These are phyloP conservation scores for Raphanus hybrid DNA, from an alignment of 441 rosid genomes.

Conservation along the genomic window DNA sequence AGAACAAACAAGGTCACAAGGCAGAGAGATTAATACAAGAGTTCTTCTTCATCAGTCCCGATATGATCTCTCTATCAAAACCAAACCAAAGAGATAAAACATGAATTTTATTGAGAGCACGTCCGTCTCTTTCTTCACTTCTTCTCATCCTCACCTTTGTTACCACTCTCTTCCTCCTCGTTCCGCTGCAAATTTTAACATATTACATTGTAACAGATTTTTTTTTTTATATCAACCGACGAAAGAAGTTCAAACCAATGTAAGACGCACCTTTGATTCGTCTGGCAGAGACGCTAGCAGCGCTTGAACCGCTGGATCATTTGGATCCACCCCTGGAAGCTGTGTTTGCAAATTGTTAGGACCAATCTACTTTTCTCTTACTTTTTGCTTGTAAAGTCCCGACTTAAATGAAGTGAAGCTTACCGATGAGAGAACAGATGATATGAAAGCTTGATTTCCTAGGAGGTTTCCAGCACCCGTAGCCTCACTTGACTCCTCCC, in stretches of 20 bases:
- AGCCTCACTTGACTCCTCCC: slow-evolving; percentile 44
- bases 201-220: slow-evolving; percentile 12
- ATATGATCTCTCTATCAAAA: slow-evolving; percentile 3
- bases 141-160: slow-evolving; percentile 29
- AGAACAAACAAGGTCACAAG: neutral
- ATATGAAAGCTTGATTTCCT: slow-evolving; percentile 52
- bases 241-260: neutral
- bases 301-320: slow-evolving; percentile 59
- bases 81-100: neutral
- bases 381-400: neutral
- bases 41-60: neutral
- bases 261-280: slow-evolving; percentile 52
- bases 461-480: slow-evolving; percentile 29
- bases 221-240: slow-evolving; percentile 4
- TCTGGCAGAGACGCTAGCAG: slow-evolving; percentile 58
- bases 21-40: slow-evolving; percentile 13
- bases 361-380: slow-evolving; percentile 15
- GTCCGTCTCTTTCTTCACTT: slow-evolving; percentile 28
- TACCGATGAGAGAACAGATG: slow-evolving; percentile 65
- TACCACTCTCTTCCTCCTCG: slow-evolving; percentile 32
- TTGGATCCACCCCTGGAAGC: slow-evolving; percentile 72
- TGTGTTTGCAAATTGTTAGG: slow-evolving; percentile 16
- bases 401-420: slow-evolving; percentile 5
- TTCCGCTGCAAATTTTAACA: slow-evolving; percentile 20
- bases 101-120: neutral